Percentiles rank a stretch among this genome's conserved stretches.
phyloP scores from a whole-genome alignment of 2,329 filamentous ascomycete genomes.

The Aurifilum marmelostoma region DNA sequence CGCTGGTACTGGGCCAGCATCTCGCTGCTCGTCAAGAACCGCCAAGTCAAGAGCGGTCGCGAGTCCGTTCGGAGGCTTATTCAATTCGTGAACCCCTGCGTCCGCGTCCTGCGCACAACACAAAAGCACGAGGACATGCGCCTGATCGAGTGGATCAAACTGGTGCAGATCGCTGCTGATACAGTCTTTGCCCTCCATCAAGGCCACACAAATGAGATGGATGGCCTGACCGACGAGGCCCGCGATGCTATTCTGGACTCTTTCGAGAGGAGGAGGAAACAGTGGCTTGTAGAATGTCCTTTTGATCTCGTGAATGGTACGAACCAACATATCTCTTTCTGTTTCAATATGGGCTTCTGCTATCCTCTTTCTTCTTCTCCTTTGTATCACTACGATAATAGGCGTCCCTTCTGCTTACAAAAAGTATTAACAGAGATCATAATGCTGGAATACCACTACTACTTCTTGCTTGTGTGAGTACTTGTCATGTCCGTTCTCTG shows the following conservation, averaged over 20 bases:
- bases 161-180: conserved; percentile 18
- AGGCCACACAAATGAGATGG: conserved; percentile 3
- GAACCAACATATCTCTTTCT: background rate
- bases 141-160: conserved; percentile 19
- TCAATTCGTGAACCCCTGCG: conserved; percentile 3
- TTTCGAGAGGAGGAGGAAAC: conserved; percentile 20
- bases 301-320: conserved; percentile 26
- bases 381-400: too few species aligned
- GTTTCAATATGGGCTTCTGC: background rate
- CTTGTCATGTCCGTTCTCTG: background rate
- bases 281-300: conserved; percentile 27
- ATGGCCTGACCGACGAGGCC: conserved; percentile 19
- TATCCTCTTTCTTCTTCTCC: background rate
- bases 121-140: conserved; percentile 18
- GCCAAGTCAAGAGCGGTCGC: conserved; percentile 7
- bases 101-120: conserved; percentile 20
- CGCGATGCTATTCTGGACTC: conserved; percentile 20
- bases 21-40: conserved; percentile 18
- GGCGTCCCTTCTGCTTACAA: background rate
- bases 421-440: conserved; percentile 7
- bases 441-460: conserved; percentile 27
- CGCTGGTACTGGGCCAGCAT: conserved; percentile 25
- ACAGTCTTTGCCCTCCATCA: conserved; percentile 5
- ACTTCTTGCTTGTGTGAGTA: conserved; percentile 19
- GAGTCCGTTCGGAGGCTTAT: conserved; percentile 12